phyloP scores from a whole-genome alignment of 2,329 filamentous ascomycete species.

The Chalaropsis thielavioides region DNA sequence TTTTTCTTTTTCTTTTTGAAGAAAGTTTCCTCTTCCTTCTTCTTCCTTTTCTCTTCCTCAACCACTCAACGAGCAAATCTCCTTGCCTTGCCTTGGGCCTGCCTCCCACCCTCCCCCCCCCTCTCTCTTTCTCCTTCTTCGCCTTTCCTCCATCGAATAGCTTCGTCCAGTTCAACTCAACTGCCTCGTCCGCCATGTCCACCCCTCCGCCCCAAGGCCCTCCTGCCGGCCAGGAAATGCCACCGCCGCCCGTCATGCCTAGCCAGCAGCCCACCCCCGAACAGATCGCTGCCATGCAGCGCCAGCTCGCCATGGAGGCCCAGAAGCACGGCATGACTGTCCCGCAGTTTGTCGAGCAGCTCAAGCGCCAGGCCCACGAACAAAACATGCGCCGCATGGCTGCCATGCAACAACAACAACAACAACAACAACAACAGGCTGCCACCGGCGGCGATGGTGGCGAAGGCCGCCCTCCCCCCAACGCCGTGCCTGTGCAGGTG shows the following conservation, averaged over 20 bases:
- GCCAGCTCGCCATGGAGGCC: conserved; percentile 68
- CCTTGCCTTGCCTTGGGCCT: neutral
- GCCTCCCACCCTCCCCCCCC: neutral
- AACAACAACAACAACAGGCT: conserved; percentile 13
- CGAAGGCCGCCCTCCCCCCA: neutral
- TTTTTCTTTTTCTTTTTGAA: neutral
- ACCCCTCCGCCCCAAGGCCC: neutral
- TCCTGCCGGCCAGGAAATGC: conserved; percentile 2
- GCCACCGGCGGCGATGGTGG: neutral
- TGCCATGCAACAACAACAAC: conserved; percentile 13
- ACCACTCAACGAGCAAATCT: neutral
- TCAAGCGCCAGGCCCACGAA: conserved; percentile 42
- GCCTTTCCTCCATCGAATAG: neutral
- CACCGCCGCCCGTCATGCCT: conserved; percentile 21
- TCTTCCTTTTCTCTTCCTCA: neutral
- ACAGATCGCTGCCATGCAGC: conserved; percentile 73
- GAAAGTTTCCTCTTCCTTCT: neutral
- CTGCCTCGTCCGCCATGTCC: neutral
- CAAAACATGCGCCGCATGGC: conserved; percentile 31
- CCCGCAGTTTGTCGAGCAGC: conserved; percentile 63
- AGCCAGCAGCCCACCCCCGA: conserved; percentile 55
- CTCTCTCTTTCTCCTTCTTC: neutral
- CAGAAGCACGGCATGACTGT: conserved; percentile 72
- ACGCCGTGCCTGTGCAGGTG: conserved; percentile 11
- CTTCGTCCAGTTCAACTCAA: neutral